phyloP scores from a whole-genome alignment of 306 rosid species.

The Boehmeria nivea region DNA sequence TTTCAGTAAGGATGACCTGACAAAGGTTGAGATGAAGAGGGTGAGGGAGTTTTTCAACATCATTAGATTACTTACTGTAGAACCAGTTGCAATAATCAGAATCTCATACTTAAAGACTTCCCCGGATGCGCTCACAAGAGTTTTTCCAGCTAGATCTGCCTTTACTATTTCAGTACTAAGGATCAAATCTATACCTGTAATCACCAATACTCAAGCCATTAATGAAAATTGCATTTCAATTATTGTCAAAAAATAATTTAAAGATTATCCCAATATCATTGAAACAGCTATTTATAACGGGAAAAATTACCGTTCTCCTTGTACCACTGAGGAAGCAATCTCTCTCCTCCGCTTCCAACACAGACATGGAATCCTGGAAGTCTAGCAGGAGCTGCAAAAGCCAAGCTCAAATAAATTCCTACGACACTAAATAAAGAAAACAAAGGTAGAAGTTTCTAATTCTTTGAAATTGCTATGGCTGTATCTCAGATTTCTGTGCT shows the following conservation, averaged over 20 bases:
- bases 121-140: conserved; percentile 61
- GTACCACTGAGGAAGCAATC: conserved; percentile 86
- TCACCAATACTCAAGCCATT: conserved; percentile 11
- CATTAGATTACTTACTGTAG: conserved; percentile 49
- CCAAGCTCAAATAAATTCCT: conserved; percentile 12
- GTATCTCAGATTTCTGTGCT: neutral
- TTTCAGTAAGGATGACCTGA: conserved; percentile 5
- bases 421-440: neutral
- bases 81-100: conserved; percentile 87
- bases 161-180: conserved; percentile 83
- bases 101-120: conserved; percentile 60
- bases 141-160: conserved; percentile 68
- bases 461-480: neutral
- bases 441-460: too few species aligned
- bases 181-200: conserved; percentile 77
- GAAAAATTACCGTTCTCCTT: conserved; percentile 58
- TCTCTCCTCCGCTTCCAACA: conserved; percentile 97
- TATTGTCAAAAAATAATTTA: neutral
- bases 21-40: too few species aligned
- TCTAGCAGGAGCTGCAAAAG: conserved; percentile 90
- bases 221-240: neutral
- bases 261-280: neutral
- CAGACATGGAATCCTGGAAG: conserved; percentile 91
- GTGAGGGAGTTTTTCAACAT: neutral
- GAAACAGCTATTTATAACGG: neutral